Percentiles rank a stretch among this genome's conserved stretches.
These are phyloP conservation scores for Hippophae tibetana DNA, from an alignment of 306 rosid species.

Conservation along the genomic window DNA sequence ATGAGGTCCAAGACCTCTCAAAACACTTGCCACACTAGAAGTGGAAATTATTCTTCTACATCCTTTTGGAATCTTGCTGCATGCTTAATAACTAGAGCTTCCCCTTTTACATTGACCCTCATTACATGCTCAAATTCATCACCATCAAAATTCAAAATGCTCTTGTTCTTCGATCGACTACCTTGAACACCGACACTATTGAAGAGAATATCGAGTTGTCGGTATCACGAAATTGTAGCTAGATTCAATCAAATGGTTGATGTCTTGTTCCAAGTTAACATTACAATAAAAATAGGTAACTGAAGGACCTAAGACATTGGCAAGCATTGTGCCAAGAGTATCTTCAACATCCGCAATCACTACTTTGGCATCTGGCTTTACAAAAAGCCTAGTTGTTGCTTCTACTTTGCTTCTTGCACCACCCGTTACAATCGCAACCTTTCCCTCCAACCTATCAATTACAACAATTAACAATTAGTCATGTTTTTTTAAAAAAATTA, in stretches of 20 bases:
- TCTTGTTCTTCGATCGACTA: constrained; percentile 54
- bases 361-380: constrained; percentile 71
- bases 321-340: constrained; percentile 35
- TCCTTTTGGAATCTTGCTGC: constrained; percentile 65
- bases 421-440: constrained; percentile 72
- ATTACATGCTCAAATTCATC: constrained; percentile 62
- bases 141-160: constrained; percentile 56
- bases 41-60: constrained; percentile 64
- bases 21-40: constrained; percentile 64
- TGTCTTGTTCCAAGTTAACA: constrained; percentile 58
- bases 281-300: constrained; percentile 56
- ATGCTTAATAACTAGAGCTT: constrained; percentile 78
- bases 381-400: constrained; percentile 58
- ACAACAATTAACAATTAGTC: too few relatives aligned
- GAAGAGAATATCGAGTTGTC: constrained; percentile 71
- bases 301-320: constrained; percentile 43
- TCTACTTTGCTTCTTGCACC: constrained; percentile 87
- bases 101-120: constrained; percentile 75
- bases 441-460: constrained; percentile 62
- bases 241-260: constrained; percentile 35
- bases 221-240: constrained; percentile 40
- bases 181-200: constrained; percentile 87
- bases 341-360: constrained; percentile 72
- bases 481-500: too few relatives aligned
- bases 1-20: constrained; percentile 86